phyloP scores from a whole-genome alignment of 2,329 filamentous ascomycete species.

The Arthrobotrys pseudoclavata region DNA sequence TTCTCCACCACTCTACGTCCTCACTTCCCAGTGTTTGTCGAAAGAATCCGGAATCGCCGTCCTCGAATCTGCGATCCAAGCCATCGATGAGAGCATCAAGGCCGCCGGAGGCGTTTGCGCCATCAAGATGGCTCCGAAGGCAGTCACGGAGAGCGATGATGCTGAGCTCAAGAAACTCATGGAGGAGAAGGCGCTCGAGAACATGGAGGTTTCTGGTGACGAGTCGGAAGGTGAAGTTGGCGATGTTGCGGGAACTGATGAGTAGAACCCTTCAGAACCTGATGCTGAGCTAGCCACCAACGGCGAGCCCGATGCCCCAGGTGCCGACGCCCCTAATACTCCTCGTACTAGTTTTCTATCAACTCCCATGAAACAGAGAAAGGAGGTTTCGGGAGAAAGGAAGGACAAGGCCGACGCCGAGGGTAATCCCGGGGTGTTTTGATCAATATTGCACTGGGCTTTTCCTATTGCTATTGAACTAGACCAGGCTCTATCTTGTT shows the following conservation, averaged over 20 bases:
- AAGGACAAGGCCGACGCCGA: not conserved
- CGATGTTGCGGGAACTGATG: conserved; percentile 50
- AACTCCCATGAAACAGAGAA: conserved; percentile 9
- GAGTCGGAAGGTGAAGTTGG: conserved; percentile 76
- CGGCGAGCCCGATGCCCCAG: conserved; percentile 10
- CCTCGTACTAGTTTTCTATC: conserved; percentile 10
- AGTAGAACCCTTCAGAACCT: conserved; percentile 31
- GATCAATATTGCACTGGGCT: not conserved
- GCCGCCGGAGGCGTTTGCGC: conserved; percentile 81
- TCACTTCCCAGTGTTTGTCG: conserved; percentile 95
- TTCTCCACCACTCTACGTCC: conserved; percentile 95
- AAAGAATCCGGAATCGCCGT: conserved; percentile 87
- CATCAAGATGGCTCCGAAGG: conserved; percentile 99
- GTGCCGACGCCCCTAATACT: not conserved
- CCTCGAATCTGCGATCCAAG: conserved; percentile 89
- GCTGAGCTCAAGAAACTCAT: conserved; percentile 96
- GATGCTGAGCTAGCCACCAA: not conserved
- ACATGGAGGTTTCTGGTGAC: conserved; percentile 96
- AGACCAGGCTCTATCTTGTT: conserved; percentile 7
- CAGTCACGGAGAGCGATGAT: conserved; percentile 98
- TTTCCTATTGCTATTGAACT: conserved; percentile 4
- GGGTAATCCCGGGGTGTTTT: not conserved
- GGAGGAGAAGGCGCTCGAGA: conserved; percentile 84
- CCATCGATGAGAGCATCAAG: conserved; percentile 85
- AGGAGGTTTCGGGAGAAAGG: conserved; percentile 5